Evolutionary conservation across 192 early-diverging fungal genomes (phyloP), one percentile per base, ranked within the genome.

Genomic region (Allomyces arbusculus): DNA sequence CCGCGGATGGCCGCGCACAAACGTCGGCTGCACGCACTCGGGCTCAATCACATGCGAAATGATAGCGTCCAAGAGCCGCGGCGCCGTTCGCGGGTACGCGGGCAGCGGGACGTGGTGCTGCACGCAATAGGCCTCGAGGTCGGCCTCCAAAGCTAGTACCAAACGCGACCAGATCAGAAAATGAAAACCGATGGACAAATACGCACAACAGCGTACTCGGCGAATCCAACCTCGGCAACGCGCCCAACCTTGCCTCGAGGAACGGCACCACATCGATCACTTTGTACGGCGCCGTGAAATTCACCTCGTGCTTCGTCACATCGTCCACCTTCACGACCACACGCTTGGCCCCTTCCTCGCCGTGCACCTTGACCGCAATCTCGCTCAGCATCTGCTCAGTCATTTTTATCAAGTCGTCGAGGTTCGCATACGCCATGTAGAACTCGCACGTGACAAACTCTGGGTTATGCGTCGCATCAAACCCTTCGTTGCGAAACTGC

Each of bases 391-490:
- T 68, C 28, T 78, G 77, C 72, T 91, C 86, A 0, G 91, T 90
- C 64, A 81, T 78, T 7, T 69, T 66, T 69, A 90, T 86, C 63
- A 90, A 68, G 24, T 74, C 74, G 1, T 88, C 85, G 2, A 91
- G 72, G 44, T 84, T 79, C 20, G 84, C 77, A 65, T 87, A 91
- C 0, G 90, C 86, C 73, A 87, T 77, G 72, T 94, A 94, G 68
- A 91, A 86, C 69, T 94, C 91, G 66, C 88, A 89, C 6, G 90
- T 91, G 25, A 90, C 90, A 67, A 94, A 94, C 71, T 91, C 91
- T 23, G 91, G 91, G 67, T 89, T 91, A 69, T 94, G 91, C 63
- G 86, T 83, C 22, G 83, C 82, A 72, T 94, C 91, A 44, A 94
- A 83, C 20, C 88, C 89, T 76, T 94, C 91, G 67, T 94, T 94